These are phyloP conservation scores for Euptelea pleiosperma DNA, from an alignment of 164 flowering plant species.

Conservation along the genomic window DNA sequence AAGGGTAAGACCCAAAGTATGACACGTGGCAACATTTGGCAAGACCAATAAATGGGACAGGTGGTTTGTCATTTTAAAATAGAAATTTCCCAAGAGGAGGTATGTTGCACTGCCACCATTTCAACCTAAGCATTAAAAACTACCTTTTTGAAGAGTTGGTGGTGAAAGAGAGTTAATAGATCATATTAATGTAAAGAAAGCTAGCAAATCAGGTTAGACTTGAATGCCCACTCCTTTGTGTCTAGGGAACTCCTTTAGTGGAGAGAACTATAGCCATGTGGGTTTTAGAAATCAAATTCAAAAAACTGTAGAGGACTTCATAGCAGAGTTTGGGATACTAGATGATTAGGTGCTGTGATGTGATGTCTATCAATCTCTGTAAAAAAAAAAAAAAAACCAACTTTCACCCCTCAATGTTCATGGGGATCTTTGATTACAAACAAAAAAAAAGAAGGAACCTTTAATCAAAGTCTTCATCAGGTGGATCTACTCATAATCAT, in stretches of 20 bases:
- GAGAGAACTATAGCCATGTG: slow-evolving; percentile 4
- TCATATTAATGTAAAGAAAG: slow-evolving; percentile 1
- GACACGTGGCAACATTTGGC: too few relatives aligned
- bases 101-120: too few relatives aligned
- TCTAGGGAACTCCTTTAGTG: slow-evolving; percentile 1
- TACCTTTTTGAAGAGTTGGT: slow-evolving; percentile 9
- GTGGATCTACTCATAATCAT: slow-evolving; percentile 13
- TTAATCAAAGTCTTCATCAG: too few relatives aligned
- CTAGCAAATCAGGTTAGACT: slow-evolving; percentile 13
- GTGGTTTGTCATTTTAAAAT: too few relatives aligned
- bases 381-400: background rate
- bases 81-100: too few relatives aligned
- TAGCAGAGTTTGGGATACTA: too few relatives aligned
- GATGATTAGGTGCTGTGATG: slow-evolving; percentile 13
- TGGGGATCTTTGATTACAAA: too few relatives aligned
- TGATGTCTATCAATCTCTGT: background rate
- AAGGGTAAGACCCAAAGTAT: too few relatives aligned
- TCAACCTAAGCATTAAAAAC: background rate
- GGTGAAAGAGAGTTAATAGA: background rate
- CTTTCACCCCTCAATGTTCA: slow-evolving; percentile 1
- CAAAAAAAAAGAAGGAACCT: too few relatives aligned
- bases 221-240: slow-evolving; percentile 5
- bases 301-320: too few relatives aligned
- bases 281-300: too few relatives aligned
- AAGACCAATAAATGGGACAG: too few relatives aligned